phyloP scores from a whole-genome alignment of 306 rosid genomes.

The Prunus mira region DNA sequence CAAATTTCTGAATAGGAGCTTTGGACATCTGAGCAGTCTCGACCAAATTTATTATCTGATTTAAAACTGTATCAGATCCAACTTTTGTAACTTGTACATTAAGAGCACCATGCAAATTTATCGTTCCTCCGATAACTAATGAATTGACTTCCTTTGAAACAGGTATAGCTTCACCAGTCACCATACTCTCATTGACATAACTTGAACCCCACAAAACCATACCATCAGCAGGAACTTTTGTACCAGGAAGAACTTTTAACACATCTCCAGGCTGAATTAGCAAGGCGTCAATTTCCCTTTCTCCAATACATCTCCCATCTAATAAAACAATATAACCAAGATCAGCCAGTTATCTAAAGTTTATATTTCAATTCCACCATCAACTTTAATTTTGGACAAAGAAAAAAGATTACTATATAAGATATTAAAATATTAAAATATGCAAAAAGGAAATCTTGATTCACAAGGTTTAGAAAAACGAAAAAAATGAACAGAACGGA shows the following conservation, averaged over 20 bases:
- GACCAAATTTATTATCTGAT: slow-evolving; percentile 94
- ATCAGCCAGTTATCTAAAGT: background rate
- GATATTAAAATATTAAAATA: no score
- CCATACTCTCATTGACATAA: slow-evolving; percentile 94
- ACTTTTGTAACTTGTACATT: slow-evolving; percentile 79
- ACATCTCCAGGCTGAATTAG: slow-evolving; percentile 83
- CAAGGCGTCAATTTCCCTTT: slow-evolving; percentile 90
- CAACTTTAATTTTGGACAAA: background rate
- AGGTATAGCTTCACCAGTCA: slow-evolving; percentile 89
- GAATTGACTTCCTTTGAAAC: slow-evolving; percentile 72
- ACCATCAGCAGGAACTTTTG: slow-evolving; percentile 94
- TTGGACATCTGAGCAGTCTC: slow-evolving; percentile 99
- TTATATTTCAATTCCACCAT: background rate
- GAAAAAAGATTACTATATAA: background rate
- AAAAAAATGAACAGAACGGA: slow-evolving; percentile 15
- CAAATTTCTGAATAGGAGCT: slow-evolving; percentile 99
- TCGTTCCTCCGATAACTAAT: slow-evolving; percentile 85
- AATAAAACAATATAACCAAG: slow-evolving; percentile 17
- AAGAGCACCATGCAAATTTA: slow-evolving; percentile 85
- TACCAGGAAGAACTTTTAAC: slow-evolving; percentile 90
- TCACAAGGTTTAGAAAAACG: background rate
- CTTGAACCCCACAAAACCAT: slow-evolving; percentile 85
- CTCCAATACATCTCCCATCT: slow-evolving; percentile 67
- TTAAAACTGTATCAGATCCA: slow-evolving; percentile 89
- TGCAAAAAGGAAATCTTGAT: background rate